Percentiles rank a stretch among this genome's conserved stretches.
phyloP scores from a whole-genome alignment of 2,329 filamentous ascomycete species.

The Pseudocercospora cruenta region DNA sequence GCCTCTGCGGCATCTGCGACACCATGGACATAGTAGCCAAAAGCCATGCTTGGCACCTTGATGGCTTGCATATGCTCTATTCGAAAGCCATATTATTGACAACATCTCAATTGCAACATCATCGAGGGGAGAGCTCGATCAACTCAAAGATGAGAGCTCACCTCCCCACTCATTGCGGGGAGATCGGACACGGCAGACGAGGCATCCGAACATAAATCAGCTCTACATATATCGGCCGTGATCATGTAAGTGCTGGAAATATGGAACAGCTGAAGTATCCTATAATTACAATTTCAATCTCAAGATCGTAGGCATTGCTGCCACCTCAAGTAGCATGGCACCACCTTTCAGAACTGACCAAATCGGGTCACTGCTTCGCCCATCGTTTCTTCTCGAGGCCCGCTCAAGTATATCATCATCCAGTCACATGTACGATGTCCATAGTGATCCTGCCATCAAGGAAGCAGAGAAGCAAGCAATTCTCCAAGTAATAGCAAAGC shows the following conservation, averaged over 20 bases:
- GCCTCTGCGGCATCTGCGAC: too few relatives aligned
- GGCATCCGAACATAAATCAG: not conserved
- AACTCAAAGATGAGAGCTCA: not conserved
- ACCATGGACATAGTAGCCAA: not conserved
- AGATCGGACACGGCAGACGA: not conserved
- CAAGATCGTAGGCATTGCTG: not conserved
- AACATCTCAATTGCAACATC: too few relatives aligned
- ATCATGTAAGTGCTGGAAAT: too few relatives aligned
- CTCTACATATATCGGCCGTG: not conserved
- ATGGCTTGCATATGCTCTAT: not conserved
- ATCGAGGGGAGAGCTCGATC: not conserved
- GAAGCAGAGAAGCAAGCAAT: slow-evolving; percentile 68
- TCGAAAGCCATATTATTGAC: not conserved
- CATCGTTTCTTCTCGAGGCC: slow-evolving; percentile 61
- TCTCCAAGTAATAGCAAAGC: slow-evolving; percentile 64
- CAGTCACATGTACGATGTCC: slow-evolving; percentile 57
- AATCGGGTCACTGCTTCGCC: slow-evolving; percentile 69
- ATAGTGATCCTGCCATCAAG: slow-evolving; percentile 53
- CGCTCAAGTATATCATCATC: slow-evolving; percentile 47
- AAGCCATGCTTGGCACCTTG: not conserved
- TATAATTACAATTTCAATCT: not conserved
- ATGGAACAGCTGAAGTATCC: not conserved
- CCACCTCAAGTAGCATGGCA: slow-evolving; percentile 15
- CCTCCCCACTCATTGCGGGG: not conserved
- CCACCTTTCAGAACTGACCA: slow-evolving; percentile 72